These are phyloP conservation scores for Cercospora sp. DNA, from an alignment of 2,329 filamentous ascomycete genomes.

Conservation along the genomic window DNA sequence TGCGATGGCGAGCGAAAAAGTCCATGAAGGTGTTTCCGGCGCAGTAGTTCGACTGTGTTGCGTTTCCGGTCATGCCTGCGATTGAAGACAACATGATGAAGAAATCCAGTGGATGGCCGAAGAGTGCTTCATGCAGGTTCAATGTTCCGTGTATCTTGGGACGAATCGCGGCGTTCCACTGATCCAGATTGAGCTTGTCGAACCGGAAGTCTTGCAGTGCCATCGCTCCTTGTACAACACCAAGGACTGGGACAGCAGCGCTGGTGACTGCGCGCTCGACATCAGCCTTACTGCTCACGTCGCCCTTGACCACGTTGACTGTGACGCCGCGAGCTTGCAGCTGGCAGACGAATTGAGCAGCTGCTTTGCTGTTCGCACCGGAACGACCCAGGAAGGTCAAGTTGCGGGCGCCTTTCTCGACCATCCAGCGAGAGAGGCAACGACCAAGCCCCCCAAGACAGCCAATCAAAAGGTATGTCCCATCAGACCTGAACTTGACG, in stretches of 20 bases:
- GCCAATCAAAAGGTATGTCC: not conserved
- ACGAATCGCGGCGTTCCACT: not conserved
- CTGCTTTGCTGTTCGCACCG: not conserved
- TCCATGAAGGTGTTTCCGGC: slow-evolving; percentile 28
- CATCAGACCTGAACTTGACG: not conserved
- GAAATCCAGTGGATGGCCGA: not conserved
- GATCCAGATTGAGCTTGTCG: not conserved
- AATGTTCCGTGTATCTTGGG: not conserved
- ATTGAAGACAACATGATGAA: not conserved
- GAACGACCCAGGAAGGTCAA: not conserved
- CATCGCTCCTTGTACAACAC: not conserved
- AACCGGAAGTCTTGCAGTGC: not conserved
- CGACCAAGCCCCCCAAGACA: not conserved
- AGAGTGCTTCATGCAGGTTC: not conserved
- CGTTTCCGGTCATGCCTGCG: not conserved
- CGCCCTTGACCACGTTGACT: not conserved
- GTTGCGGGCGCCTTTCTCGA: not conserved
- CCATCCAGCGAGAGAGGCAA: not conserved
- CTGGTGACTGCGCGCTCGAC: not conserved
- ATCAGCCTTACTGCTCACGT: not conserved
- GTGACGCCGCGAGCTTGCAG: not conserved
- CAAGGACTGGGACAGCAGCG: not conserved
- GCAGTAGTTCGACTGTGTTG: slow-evolving; percentile 41
- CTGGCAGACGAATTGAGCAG: not conserved
- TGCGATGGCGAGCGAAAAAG: slow-evolving; percentile 20